Percentiles rank a stretch among this genome's conserved stretches.
These are phyloP conservation scores for Tuctoria greenei DNA, from an alignment of 176 grass and related monocot species.

Conservation along the genomic window DNA sequence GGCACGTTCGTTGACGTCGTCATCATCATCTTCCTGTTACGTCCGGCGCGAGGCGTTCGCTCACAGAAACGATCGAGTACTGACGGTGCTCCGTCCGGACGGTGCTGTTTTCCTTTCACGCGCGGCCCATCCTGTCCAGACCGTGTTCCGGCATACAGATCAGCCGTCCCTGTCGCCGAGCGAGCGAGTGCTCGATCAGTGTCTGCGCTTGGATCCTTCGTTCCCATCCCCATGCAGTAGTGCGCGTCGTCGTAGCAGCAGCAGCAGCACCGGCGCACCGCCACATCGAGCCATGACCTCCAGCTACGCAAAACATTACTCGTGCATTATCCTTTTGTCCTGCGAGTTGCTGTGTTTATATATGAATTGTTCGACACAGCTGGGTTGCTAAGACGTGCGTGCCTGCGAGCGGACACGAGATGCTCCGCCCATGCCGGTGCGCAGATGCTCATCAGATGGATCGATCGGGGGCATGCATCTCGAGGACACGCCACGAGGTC, in stretches of 20 bases:
- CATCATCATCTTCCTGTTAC: neutral
- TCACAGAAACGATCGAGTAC: neutral
- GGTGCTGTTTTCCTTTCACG: neutral
- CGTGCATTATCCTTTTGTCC: neutral
- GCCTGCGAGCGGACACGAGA: conserved; percentile 18
- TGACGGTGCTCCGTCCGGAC: too few relatives aligned
- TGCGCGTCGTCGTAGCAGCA: neutral
- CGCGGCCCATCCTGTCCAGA: conserved; percentile 23
- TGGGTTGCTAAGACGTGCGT: conserved; percentile 30
- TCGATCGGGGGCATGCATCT: neutral
- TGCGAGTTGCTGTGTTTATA: neutral
- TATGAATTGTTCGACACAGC: neutral
- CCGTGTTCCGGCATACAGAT: conserved; percentile 29
- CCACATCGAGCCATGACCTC: neutral
- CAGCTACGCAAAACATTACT: neutral
- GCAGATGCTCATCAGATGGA: conserved; percentile 4
- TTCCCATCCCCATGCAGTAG: neutral
- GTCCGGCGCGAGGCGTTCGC: neutral
- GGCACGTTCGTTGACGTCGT: neutral
- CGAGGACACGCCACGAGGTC: conserved; percentile 11
- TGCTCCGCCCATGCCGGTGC: conserved; percentile 28
- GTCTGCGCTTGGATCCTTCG: neutral
- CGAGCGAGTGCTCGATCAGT: neutral
- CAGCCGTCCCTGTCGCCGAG: conserved; percentile 24
- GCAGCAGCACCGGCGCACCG: too few relatives aligned